Evolutionary conservation across 2,329 filamentous ascomycete species (phyloP), one percentile per base, ranked within the genome.

Genomic region (Macrophomina pseudophaseolina): DNA sequence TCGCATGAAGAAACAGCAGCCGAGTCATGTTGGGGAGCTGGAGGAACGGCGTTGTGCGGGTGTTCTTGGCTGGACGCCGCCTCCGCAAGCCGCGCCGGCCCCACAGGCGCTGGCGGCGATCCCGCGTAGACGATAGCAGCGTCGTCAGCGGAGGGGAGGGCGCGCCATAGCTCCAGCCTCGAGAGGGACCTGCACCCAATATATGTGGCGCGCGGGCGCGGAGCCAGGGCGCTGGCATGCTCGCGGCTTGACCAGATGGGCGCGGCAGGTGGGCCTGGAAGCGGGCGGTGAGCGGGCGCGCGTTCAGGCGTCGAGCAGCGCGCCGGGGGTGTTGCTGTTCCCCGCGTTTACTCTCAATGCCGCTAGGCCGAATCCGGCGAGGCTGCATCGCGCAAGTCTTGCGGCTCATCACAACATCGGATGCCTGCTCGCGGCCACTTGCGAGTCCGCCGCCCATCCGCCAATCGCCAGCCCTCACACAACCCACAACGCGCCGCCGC

Each of bases 91-190:
- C 38, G 54, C 54, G 28, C 38, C 38, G 54, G 38, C 54, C 54
- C 54, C 54, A 46, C 54, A 28, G 16, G 40, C 38, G 53, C 28
- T 8, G 32, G 53, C 18, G 35, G 40, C 56, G 56, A 59, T 59
- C 54, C 28, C 40, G 54, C 28, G 23, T 46, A 32, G 8, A n/a
- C 32, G 12, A 12, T 46, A n/a, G 40, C 40, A 14, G 56, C 58
- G 58, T 62, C 58, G 58, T 62, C 58, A 62, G 58, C 58, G 58
- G 42, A 18, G 44, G 32, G n/a, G 30, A 12, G 51, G 30, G 49
- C 11, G 30, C 51, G 32, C 51, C 52, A 18, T 12, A 38, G 52
- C 52, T 54, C 49, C 49, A 16, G 49, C 49, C 32, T 32, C 49
- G 5, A 54, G n/a, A 30, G 42, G 30, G 23, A 28, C 23, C 40